A percentile compares a stretch with the other conserved stretches of the same genome.
These are phyloP conservation scores for Blastomyces emzantsi DNA, from an alignment of 2,329 filamentous ascomycete genomes.

Conservation along the genomic window DNA sequence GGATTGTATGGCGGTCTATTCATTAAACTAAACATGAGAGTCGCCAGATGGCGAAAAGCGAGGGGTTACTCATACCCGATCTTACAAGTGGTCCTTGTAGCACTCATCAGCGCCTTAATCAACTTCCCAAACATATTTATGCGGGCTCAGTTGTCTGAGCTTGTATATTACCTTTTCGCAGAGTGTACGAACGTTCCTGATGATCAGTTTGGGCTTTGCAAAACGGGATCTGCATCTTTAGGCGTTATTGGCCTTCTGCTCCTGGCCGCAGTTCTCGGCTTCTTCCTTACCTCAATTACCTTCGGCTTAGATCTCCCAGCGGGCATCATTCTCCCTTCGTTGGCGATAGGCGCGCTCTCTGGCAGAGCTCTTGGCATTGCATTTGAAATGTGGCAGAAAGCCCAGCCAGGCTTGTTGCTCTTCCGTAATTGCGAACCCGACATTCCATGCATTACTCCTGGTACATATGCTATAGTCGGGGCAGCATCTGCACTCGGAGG, in stretches of 20 bases:
- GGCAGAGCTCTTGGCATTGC: conserved; percentile 83
- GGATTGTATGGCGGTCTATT: conserved; percentile 94
- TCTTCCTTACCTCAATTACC: conserved; percentile 75
- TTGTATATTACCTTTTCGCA: conserved; percentile 84
- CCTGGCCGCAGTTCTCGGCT: conserved; percentile 72
- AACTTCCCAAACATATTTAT: conserved; percentile 97
- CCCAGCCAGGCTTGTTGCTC: conserved; percentile 64
- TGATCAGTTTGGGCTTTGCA: conserved; percentile 85
- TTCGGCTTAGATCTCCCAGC: conserved; percentile 93
- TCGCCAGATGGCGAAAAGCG: conserved; percentile 71
- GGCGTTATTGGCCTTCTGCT: conserved; percentile 75
- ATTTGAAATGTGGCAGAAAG: conserved; percentile 77
- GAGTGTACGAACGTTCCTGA: conserved; percentile 77
- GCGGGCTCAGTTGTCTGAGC: conserved; percentile 81
- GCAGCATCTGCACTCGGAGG: conserved; percentile 90
- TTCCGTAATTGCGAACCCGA: conserved; percentile 80
- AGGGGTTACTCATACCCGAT: conserved; percentile 63
- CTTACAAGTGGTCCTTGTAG: conserved; percentile 67
- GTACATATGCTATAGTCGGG: conserved; percentile 93
- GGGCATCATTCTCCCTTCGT: conserved; percentile 89
- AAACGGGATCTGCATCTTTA: conserved; percentile 71
- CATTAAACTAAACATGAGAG: conserved; percentile 84
- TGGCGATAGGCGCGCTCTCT: conserved; percentile 87
- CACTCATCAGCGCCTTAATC: conserved; percentile 73
- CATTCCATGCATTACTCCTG: conserved; percentile 79